Evolutionary conservation across 352 stramenopile species (phyloP), one percentile per base, ranked within the genome.

Genomic region (Pythium sp.): DNA sequence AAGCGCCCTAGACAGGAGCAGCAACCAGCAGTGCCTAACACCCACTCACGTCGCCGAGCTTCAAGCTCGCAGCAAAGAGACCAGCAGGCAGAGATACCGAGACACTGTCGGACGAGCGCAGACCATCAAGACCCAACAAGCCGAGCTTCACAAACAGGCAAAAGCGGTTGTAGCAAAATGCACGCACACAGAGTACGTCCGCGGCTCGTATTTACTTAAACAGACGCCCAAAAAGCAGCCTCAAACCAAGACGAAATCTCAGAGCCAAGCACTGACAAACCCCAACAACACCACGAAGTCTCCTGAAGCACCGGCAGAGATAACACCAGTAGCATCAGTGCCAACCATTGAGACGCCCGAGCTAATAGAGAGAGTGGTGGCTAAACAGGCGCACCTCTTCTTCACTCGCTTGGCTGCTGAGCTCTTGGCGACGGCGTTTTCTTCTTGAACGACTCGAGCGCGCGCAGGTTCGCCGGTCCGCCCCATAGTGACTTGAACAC

Each of bases 401-500:
- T 5, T 34, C 22, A 49, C 5, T 61, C 6, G 14, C 22, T 67
- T 67, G 32, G 26, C 32, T 26, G 5, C 30, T 67, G 26, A 4
- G 49, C 22, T 36, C 43, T 60, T 18, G 46, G 58, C 0, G 64
- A 60, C 15, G 57, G 43, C 20, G 64, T 64, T 32, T 79, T 80
- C 72, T 86, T 90, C 62, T 74, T 78, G 4, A 90, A 55, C 55
- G 78, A 69, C 56, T 89, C 76, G 4, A 94, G 72, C 0, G 86
- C 86, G n/a, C 81, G 71, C 11, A 92, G 68, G 64, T 94, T 94
- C 18, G 81, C 77, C n/a, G 84, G 83, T 8, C 86, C 86, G 20
- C 84, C 86, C 86, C 86, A 94, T 18, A 94, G 72, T 12, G 75
- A 78, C 41, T 75, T 81, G 66, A 94, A 94, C 5, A 92, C 74